Percentiles rank a stretch among this genome's conserved stretches.
These are phyloP conservation scores for Leccinum imitatum DNA, from an alignment of 768 basidiomycete genomes.

Conservation along the genomic window DNA sequence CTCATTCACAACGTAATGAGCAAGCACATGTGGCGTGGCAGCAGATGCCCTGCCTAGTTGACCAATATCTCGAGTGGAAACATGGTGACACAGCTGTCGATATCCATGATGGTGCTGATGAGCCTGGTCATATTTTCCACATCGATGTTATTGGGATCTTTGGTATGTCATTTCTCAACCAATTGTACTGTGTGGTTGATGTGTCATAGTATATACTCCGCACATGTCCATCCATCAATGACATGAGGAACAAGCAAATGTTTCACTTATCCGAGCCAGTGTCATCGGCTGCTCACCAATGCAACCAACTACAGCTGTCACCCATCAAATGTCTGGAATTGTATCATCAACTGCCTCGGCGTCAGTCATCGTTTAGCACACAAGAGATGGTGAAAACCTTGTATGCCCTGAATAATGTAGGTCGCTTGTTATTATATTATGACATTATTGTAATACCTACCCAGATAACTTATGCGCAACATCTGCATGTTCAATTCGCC, in stretches of 20 bases:
- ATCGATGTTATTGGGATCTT: neutral
- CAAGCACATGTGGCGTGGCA: neutral
- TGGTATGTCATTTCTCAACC: neutral
- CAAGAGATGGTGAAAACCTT: slow-evolving; percentile 1
- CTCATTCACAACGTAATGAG: neutral
- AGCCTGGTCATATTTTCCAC: neutral
- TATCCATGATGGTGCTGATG: neutral
- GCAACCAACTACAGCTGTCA: neutral
- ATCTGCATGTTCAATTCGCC: too few relatives aligned
- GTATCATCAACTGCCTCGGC: neutral
- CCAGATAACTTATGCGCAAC: neutral
- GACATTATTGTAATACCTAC: neutral
- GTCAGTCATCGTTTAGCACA: neutral
- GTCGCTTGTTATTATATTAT: neutral
- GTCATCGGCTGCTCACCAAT: neutral
- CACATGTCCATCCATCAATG: neutral
- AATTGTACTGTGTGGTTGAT: neutral
- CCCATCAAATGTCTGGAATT: neutral
- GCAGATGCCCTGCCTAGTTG: neutral
- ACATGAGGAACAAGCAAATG: neutral
- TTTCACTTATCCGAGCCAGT: neutral
- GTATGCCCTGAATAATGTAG: neutral
- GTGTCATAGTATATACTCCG: neutral
- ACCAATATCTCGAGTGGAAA: neutral
- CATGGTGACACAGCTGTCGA: neutral